Base-by-base conservation (phyloP, 2,329 filamentous ascomycete species). In the Fusarium azukiicola region DNA sequence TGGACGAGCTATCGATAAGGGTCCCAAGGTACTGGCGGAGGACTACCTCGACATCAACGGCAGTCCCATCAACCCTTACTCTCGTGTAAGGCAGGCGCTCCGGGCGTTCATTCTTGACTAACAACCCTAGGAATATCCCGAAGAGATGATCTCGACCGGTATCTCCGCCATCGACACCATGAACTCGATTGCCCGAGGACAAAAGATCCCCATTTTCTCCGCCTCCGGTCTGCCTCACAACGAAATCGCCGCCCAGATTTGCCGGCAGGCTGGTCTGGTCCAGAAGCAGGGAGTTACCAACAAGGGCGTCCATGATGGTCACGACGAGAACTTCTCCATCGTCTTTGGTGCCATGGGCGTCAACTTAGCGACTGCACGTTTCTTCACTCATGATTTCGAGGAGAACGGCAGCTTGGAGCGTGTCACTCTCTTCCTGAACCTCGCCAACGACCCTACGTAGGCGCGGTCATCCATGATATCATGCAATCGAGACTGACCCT, bases 341-440 rank as follows among this genome's bases (percentile, higher is more conserved):
- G 98, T 99, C 73, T 99, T 99, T 87, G 98, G 96, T 86, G 98
- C 98, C 86, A 99, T 99, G 98, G 98, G 98, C 97, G 98, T 99
- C 84, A 99, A 99, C 91, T 94, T 99, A 95, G 98, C 99, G 88
- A 99, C 98, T 44, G 96, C 96, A 84, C 96, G 98, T 84, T 99
- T 99, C 94, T 99, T 99, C 92, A 99, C 97, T 49, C 94, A 96
- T 81, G 98, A 99, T 85, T 99, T 99, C 86, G 98, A 99, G 89
- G 97, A 99, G 93, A 99, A 99, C 89, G 98, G 98, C 83, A 98
- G 96, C 90, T 94, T 99, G 95, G 98, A 99, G 91, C 96, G 98
- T 90, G 95, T 96, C 83, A 99, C 98, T 12, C 92, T 99, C 76
- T 99, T 99, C 96, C 93, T 99, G 86, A 99, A 99, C 92, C 95